Evolutionary conservation across 2,329 filamentous ascomycete genomes (phyloP).

Genomic region (Cyphellophora europaea): DNA sequence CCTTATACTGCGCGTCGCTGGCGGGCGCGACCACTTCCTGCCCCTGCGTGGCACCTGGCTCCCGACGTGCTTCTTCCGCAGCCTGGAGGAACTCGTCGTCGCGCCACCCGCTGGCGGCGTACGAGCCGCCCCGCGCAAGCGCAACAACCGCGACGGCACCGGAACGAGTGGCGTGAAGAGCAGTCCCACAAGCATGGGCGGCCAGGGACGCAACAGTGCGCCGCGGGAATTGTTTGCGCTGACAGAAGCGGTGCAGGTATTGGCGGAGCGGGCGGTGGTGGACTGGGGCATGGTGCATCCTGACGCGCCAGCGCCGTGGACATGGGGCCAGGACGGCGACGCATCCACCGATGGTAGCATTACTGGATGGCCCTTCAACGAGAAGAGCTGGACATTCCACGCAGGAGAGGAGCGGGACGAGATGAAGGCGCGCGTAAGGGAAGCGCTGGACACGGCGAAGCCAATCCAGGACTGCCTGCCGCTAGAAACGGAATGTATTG

Average conservation of each 20-base stretch:
- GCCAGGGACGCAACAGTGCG: constrained; percentile 54
- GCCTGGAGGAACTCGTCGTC: constrained; percentile 77
- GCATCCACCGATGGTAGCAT: constrained; percentile 19
- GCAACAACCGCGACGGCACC: constrained; percentile 23
- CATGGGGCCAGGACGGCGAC: constrained; percentile 31
- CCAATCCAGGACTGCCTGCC: constrained; percentile 54
- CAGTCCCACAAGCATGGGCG: not conserved
- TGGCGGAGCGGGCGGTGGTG: constrained; percentile 48
- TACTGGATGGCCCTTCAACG: constrained; percentile 48
- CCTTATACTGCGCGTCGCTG: constrained; percentile 70
- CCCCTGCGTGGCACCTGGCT: constrained; percentile 70
- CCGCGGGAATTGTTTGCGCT: constrained; percentile 83
- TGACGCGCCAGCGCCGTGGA: constrained; percentile 43
- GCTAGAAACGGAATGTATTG: constrained; percentile 51
- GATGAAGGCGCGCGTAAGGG: constrained; percentile 37
- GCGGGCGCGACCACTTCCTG: constrained; percentile 86
- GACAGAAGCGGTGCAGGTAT: constrained; percentile 65
- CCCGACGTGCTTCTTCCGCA: constrained; percentile 72
- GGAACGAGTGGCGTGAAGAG: not conserved
- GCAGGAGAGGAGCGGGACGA: constrained; percentile 31
- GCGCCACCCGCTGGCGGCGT: constrained; percentile 72
- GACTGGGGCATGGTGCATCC: constrained; percentile 53
- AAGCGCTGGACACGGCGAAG: constrained; percentile 64
- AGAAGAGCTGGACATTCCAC: constrained; percentile 37
- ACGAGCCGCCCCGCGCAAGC: constrained; percentile 52